phyloP scores from a whole-genome alignment of 108 stramenopile species.

The Parietichytrium sp. region DNA sequence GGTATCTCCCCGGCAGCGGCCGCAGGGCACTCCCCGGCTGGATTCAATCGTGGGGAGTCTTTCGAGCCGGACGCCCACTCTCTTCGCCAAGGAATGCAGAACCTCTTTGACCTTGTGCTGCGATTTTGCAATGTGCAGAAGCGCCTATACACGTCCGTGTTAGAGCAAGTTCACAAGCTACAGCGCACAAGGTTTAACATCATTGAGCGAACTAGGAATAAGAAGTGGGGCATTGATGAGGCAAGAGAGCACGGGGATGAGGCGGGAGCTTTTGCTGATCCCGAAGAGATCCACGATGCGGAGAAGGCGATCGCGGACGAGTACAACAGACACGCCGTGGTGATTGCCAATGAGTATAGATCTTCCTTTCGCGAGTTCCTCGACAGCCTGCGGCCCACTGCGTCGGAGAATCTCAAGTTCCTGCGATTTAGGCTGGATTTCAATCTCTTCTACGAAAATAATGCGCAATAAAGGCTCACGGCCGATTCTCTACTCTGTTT shows the following conservation, averaged over 20 bases:
- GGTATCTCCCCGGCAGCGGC: constrained; percentile 32
- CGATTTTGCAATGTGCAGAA: constrained; percentile 80
- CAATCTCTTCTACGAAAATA: constrained; percentile 51
- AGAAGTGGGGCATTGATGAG: constrained; percentile 32
- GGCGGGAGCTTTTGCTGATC: constrained; percentile 39
- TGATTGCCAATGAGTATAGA: not conserved
- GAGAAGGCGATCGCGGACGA: constrained; percentile 45
- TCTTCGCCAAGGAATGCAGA: constrained; percentile 55
- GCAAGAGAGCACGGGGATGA: not conserved
- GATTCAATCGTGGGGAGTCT: not conserved
- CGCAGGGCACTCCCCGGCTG: constrained; percentile 43
- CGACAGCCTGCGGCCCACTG: constrained; percentile 9
- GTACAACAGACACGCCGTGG: not conserved
- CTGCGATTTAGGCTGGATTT: constrained; percentile 62
- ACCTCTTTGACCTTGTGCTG: constrained; percentile 64
- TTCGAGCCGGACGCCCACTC: constrained; percentile 44
- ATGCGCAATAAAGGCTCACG: too few relatives aligned
- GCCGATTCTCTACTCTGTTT: too few relatives aligned
- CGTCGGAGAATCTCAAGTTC: constrained; percentile 54
- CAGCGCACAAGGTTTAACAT: constrained; percentile 22
- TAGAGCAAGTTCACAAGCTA: constrained; percentile 61
- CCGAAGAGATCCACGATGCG: constrained; percentile 27
- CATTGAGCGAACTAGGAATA: constrained; percentile 5
- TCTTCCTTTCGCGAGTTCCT: constrained; percentile 27
- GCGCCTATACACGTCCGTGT: constrained; percentile 65